These are phyloP conservation scores for Anastatica hierochuntica DNA, from an alignment of 345 rosid genomes.

Conservation along the genomic window DNA sequence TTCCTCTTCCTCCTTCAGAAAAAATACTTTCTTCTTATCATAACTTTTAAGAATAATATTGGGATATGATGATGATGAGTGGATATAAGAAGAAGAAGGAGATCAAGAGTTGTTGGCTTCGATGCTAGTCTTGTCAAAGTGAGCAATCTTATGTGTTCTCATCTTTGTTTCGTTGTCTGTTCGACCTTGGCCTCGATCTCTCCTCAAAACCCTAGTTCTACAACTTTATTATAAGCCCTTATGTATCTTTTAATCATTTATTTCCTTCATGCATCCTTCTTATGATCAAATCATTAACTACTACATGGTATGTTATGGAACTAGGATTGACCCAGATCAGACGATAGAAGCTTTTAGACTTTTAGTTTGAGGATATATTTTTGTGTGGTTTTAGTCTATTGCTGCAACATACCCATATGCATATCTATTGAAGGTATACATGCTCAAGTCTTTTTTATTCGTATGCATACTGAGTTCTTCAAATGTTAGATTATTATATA, in stretches of 20 bases:
- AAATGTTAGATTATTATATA: background rate
- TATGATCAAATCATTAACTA: background rate
- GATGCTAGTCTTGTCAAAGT: constrained; percentile 28
- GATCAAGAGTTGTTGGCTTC: constrained; percentile 22
- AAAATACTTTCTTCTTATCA: too few species aligned
- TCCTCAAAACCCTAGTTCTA: constrained; percentile 2
- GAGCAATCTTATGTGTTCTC: constrained; percentile 25
- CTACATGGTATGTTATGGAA: background rate
- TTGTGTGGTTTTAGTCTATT: background rate
- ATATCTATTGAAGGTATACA: too few species aligned
- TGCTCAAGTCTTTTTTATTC: too few species aligned
- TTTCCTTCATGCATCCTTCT: background rate
- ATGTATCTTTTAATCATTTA: background rate
- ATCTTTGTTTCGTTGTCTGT: constrained; percentile 36
- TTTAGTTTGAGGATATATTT: background rate
- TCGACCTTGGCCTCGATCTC: constrained; percentile 27
- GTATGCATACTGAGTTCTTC: background rate
- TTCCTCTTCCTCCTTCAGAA: background rate
- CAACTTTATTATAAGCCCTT: background rate
- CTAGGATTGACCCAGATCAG: too few species aligned
- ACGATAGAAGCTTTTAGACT: too few species aligned
- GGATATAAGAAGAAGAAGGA: constrained; percentile 7
- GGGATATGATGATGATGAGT: background rate
- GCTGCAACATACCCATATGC: background rate
- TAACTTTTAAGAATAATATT: background rate